Conservation (phyloP, 192 early-diverging fungal species). For the Linnemannia hyalina region DNA sequence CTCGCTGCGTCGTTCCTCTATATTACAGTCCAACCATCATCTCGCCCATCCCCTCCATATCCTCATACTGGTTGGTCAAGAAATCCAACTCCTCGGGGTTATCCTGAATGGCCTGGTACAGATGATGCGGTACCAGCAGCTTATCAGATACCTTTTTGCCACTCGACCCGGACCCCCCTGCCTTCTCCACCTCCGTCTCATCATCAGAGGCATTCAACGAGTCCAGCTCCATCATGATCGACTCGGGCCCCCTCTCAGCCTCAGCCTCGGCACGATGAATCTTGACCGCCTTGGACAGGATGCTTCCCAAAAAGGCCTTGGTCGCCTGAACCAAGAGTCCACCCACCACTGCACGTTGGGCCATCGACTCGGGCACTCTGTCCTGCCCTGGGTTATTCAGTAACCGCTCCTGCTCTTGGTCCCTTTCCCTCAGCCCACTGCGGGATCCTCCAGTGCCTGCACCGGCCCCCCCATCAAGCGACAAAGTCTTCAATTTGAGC, state of each 20-base stretch:
- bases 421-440: constrained; percentile 20
- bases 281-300: constrained; percentile 56
- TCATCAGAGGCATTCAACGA: constrained; percentile 34
- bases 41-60: constrained; percentile 55
- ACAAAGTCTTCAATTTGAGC: constrained; percentile 45
- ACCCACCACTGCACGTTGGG: constrained; percentile 63
- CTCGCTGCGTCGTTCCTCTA: not conserved
- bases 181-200: constrained; percentile 15
- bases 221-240: constrained; percentile 52
- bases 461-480: constrained; percentile 31
- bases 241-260: constrained; percentile 42
- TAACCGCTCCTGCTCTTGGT: constrained; percentile 30
- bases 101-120: constrained; percentile 62
- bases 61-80: constrained; percentile 59
- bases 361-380: constrained; percentile 53
- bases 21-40: constrained; percentile 38
- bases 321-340: constrained; percentile 63
- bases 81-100: constrained; percentile 62
- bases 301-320: constrained; percentile 59
- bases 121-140: constrained; percentile 65
- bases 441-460: constrained; percentile 23
- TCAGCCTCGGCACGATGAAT: constrained; percentile 55
- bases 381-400: constrained; percentile 33
- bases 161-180: not conserved
- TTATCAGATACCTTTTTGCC: constrained; percentile 44